Evolutionary conservation across 1,139 yeast genomes (phyloP), one percentile per base, ranked within the genome.

Genomic region (Casaregolazyma lundiana): DNA sequence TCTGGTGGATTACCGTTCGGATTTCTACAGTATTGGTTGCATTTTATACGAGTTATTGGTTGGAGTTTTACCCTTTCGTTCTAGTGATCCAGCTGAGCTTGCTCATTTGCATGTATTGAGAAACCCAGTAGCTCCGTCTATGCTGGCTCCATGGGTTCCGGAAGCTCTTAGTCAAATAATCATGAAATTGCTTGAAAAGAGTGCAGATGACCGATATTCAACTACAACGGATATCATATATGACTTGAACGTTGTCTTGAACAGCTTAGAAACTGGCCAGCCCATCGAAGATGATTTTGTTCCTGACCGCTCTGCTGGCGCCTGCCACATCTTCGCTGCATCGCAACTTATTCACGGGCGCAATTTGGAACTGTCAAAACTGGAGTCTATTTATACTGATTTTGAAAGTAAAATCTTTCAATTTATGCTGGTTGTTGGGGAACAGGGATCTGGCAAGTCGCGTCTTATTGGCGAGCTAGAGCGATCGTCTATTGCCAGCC

Each of bases 11-110:
- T 71, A 65, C 53, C 63, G 78, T 41, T 68, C 81, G 0, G 82
- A 78, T 56, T 68, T 76, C 44, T 78, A 77, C 55, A 68, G 77
- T 29, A 52, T 76, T 11, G 82, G 83, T 20, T 68, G 77, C 20
- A 70, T 77, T 2, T 52, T 77, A 35, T 76, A 78, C 53, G 80
- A 76, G 50, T 55, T 76, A 19, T 50, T 76, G 9, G 67, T 74
- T 6, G 79, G 80, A 0, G 60, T 64, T 17, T 58, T 74, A 3
- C 81, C 80, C 0, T 76, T 76, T 51, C 64, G 65, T 22, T 67
- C 73, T 6, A 65, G 67, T 4, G 76, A 71, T 48, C 70, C 76
- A 0, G 60, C 68, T 5, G 70, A 70, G 19, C 53, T 77, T 20
- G 65, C 72, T 1, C 60, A 70, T 43, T 68, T 73, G 70, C 77